These are phyloP conservation scores for Vitis hybrid DNA, from an alignment of 177 flowering plant species.

Conservation along the genomic window DNA sequence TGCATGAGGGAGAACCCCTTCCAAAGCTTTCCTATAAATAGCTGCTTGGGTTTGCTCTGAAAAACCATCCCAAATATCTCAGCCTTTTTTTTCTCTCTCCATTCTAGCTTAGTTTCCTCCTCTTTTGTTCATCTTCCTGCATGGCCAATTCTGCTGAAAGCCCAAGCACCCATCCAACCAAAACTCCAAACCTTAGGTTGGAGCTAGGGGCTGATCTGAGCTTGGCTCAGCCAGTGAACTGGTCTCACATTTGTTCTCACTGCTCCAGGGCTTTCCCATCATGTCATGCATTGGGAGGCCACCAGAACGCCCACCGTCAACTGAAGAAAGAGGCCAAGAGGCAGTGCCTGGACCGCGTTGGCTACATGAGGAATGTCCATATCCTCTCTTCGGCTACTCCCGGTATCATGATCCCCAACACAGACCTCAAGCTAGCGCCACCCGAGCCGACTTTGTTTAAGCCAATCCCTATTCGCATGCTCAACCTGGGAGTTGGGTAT, in stretches of 20 bases:
- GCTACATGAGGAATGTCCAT: neutral
- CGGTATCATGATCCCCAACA: no score
- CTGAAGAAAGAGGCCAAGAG: neutral
- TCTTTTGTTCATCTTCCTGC: neutral
- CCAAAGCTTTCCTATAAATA: no score
- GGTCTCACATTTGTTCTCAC: neutral
- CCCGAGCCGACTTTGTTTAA: no score
- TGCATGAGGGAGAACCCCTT: no score
- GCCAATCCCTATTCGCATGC: no score
- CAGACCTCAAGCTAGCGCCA: no score
- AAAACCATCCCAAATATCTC: no score
- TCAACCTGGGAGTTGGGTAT: no score
- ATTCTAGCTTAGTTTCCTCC: neutral
- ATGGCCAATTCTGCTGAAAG: constrained; percentile 1
- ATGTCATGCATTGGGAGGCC: constrained; percentile 15
- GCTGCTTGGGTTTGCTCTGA: no score
- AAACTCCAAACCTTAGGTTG: neutral
- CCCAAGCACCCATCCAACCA: neutral
- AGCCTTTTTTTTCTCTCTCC: no score
- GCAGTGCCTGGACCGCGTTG: neutral
- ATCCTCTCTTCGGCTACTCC: neutral
- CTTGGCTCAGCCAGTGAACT: neutral
- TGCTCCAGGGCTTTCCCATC: constrained; percentile 2
- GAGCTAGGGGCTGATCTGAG: neutral
- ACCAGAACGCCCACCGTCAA: constrained; percentile 17